Conservation (phyloP, 192 early-diverging fungal genomes). For the Coemansia sp. region DNA sequence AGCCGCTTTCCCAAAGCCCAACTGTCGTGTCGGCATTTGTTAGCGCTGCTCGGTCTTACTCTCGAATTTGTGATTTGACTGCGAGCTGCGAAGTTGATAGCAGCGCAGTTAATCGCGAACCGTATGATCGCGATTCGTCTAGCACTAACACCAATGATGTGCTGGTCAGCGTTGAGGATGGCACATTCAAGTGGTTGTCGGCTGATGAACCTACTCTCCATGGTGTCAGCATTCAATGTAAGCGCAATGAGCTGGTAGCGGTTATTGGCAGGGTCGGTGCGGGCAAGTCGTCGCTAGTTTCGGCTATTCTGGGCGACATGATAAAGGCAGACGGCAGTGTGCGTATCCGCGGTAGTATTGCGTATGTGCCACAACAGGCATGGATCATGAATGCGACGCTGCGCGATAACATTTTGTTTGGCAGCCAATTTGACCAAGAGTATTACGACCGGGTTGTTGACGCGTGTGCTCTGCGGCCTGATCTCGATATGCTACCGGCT, state of each 20-base stretch:
- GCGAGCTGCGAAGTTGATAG: conserved; percentile 74
- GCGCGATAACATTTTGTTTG: conserved; percentile 68
- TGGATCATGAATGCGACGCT: conserved; percentile 61
- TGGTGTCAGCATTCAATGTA: conserved; percentile 41
- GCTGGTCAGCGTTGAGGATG: conserved; percentile 18
- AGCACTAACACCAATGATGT: conserved; percentile 11
- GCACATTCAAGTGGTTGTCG: conserved; percentile 57
- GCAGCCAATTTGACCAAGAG: conserved; percentile 53
- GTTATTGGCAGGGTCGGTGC: conserved; percentile 63
- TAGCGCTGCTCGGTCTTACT: conserved; percentile 78
- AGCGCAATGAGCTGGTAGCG: conserved; percentile 54
- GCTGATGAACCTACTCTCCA: conserved; percentile 28
- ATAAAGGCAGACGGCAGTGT: conserved; percentile 32
- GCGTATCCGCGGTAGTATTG: conserved; percentile 32
- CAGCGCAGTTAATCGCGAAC: conserved; percentile 54
- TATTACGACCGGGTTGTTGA: conserved; percentile 59
- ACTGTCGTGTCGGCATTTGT: conserved; percentile 69
- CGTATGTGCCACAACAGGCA: conserved; percentile 61
- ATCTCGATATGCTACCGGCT: conserved; percentile 57
- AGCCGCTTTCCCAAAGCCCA: conserved; percentile 84
- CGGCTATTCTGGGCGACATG: conserved; percentile 63
- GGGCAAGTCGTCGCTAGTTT: conserved; percentile 65
- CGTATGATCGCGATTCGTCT: conserved; percentile 16
- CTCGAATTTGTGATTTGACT: conserved; percentile 76
- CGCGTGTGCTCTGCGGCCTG: conserved; percentile 55